These are phyloP conservation scores for Kwoniella dejecticola DNA, from an alignment of 768 basidiomycete genomes.

Conservation along the genomic window DNA sequence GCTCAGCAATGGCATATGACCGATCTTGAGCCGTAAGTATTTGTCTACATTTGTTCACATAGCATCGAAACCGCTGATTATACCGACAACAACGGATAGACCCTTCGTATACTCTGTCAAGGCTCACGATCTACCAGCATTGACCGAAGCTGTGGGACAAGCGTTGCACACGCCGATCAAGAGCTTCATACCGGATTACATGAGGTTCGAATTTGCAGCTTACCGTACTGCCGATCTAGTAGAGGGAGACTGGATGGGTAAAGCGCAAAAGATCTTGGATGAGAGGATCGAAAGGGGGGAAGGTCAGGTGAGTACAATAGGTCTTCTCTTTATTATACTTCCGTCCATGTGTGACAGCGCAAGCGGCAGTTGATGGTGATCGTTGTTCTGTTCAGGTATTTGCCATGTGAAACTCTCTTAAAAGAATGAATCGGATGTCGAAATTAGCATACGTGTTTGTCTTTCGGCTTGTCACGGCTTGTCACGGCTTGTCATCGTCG, in stretches of 20 bases:
- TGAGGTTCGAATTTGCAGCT: constrained; percentile 37
- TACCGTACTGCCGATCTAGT: constrained; percentile 32
- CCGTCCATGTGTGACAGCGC: too few species aligned
- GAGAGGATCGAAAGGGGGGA: constrained; percentile 28
- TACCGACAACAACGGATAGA: constrained; percentile 14
- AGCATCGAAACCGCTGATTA: background rate
- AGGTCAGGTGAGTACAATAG: constrained; percentile 21
- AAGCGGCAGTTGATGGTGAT: too few species aligned
- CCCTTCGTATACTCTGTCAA: constrained; percentile 48
- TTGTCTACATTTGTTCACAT: background rate
- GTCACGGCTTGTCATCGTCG: too few species aligned
- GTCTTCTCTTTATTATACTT: background rate
- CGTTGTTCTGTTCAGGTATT: too few species aligned
- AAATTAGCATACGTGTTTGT: too few species aligned
- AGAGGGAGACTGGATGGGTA: constrained; percentile 39
- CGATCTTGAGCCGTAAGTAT: constrained; percentile 46
- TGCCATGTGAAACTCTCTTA: too few species aligned
- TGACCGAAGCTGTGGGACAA: constrained; percentile 26
- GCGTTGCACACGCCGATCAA: constrained; percentile 38
- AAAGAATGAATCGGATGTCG: too few species aligned
- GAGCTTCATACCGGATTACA: constrained; percentile 41
- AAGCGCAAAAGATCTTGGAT: constrained; percentile 24
- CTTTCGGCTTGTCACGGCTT: too few species aligned
- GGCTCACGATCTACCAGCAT: constrained; percentile 34
- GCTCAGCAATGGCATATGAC: constrained; percentile 51